Evolutionary conservation across 2,329 filamentous ascomycete genomes (phyloP).

Genomic region (Bipolaris gigantea): DNA sequence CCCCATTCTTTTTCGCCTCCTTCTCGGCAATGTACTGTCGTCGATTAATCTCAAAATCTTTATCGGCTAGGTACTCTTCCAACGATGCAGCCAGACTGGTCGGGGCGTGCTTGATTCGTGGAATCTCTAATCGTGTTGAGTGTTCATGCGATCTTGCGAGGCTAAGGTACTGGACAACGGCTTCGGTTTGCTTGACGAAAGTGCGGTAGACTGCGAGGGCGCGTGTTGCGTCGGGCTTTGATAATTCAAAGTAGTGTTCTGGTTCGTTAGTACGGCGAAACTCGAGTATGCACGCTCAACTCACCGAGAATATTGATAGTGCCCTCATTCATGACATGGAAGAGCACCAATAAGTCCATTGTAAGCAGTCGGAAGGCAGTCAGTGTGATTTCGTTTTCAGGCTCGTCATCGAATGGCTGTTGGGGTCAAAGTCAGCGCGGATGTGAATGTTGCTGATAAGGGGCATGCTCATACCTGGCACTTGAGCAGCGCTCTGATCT

Average conservation of each 20-base stretch:
- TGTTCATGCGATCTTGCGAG: constrained; percentile 88
- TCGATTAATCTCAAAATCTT: constrained; percentile 91
- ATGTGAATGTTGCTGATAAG: background rate
- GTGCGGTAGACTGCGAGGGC: constrained; percentile 89
- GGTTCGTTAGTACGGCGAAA: constrained; percentile 20
- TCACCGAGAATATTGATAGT: constrained; percentile 94
- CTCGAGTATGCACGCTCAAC: constrained; percentile 27
- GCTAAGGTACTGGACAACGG: constrained; percentile 86
- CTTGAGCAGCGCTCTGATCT: constrained; percentile 81
- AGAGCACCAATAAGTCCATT: constrained; percentile 83
- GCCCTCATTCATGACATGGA: constrained; percentile 94
- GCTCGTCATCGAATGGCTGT: constrained; percentile 81
- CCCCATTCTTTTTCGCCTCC: constrained; percentile 65
- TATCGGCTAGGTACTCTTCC: constrained; percentile 91
- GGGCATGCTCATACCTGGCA: constrained; percentile 69
- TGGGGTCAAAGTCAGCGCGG: background rate
- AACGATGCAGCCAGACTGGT: constrained; percentile 86
- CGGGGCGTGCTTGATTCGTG: constrained; percentile 95
- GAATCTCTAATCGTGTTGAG: constrained; percentile 89
- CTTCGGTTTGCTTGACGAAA: constrained; percentile 89
- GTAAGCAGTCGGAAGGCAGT: constrained; percentile 91
- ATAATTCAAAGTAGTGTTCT: constrained; percentile 99
- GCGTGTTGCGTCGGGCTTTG: constrained; percentile 86
- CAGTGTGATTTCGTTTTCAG: constrained; percentile 94
- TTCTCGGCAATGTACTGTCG: constrained; percentile 89